These are phyloP conservation scores for Geotrichum aggregatum DNA, from an alignment of 1,139 yeast genomes.

Conservation along the genomic window DNA sequence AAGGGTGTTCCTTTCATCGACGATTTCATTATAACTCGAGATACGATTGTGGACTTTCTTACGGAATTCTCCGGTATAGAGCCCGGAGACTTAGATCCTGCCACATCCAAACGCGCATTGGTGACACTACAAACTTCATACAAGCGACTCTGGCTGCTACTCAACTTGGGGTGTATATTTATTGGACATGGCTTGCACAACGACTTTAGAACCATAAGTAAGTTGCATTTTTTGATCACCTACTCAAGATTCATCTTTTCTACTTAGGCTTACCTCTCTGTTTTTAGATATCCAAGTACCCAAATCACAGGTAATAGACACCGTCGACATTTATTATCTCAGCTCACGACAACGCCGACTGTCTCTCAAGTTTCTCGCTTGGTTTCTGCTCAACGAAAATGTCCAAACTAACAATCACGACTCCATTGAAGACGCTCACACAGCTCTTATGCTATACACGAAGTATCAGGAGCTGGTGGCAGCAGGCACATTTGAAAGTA, in stretches of 20 bases:
- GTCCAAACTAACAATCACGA: constrained; percentile 95
- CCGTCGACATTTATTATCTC: constrained; percentile 72
- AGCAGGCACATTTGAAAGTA: constrained; percentile 56
- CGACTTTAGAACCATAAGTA: constrained; percentile 82
- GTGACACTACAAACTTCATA: constrained; percentile 83
- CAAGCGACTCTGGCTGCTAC: constrained; percentile 78
- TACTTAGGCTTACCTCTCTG: background rate
- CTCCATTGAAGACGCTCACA: constrained; percentile 90
- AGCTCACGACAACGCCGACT: constrained; percentile 68
- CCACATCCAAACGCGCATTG: constrained; percentile 58
- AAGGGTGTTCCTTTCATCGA: constrained; percentile 83
- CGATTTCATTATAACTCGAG: constrained; percentile 76
- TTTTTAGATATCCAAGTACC: constrained; percentile 69
- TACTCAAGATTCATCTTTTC: background rate
- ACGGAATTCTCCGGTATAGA: constrained; percentile 92
- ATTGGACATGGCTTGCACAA: constrained; percentile 92
- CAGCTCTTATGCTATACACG: constrained; percentile 75
- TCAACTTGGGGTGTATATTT: constrained; percentile 85
- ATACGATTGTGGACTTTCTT: constrained; percentile 67
- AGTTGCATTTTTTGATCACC: background rate
- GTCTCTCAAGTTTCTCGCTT: constrained; percentile 85
- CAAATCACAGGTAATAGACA: constrained; percentile 76
- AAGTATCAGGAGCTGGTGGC: constrained; percentile 60
- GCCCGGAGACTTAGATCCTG: constrained; percentile 81
- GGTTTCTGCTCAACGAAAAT: constrained; percentile 63